Percentiles rank a stretch among this genome's conserved stretches.
Evolutionary conservation across 2,329 filamentous ascomycete genomes (phyloP).

Genomic region (Botrytis pseudocinerea): DNA sequence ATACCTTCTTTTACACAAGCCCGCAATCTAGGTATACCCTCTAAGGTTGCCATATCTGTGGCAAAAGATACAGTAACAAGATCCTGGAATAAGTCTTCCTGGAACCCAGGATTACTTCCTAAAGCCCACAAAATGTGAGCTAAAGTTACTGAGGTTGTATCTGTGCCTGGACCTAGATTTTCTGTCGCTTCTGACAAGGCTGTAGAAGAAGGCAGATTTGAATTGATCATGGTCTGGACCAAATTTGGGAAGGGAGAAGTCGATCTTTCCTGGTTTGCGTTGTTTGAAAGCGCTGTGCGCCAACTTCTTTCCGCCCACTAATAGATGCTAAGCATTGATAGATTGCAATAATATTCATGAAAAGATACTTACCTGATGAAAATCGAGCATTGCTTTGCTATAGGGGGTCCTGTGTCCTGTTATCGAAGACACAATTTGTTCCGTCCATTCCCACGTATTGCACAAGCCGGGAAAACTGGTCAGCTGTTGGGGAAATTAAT

Average conservation of each 20-base stretch:
- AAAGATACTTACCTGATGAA: not conserved
- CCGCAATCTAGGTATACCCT: not conserved
- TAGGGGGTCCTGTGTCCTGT: not conserved
- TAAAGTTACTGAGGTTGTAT: not conserved
- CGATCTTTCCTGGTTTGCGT: not conserved
- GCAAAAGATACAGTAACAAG: not conserved
- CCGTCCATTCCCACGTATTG: not conserved
- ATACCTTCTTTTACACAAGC: not conserved
- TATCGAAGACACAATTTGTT: not conserved
- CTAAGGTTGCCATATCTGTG: not conserved
- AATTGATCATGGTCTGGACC: not conserved
- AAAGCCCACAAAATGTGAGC: not conserved
- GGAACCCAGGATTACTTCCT: not conserved
- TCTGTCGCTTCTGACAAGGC: not conserved
- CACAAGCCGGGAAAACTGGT: not conserved
- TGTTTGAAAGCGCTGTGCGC: not conserved
- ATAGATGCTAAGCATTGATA: not conserved
- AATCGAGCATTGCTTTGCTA: not conserved
- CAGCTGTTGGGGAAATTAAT: not conserved
- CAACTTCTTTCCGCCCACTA: not conserved
- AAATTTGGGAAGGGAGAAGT: not conserved
- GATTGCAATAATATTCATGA: not conserved
- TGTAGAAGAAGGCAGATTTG: not conserved
- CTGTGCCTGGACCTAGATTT: not conserved
- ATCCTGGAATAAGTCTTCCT: not conserved